Conservation (phyloP, 768 basidiomycete species). For the Agaricus subrufescens region DNA sequence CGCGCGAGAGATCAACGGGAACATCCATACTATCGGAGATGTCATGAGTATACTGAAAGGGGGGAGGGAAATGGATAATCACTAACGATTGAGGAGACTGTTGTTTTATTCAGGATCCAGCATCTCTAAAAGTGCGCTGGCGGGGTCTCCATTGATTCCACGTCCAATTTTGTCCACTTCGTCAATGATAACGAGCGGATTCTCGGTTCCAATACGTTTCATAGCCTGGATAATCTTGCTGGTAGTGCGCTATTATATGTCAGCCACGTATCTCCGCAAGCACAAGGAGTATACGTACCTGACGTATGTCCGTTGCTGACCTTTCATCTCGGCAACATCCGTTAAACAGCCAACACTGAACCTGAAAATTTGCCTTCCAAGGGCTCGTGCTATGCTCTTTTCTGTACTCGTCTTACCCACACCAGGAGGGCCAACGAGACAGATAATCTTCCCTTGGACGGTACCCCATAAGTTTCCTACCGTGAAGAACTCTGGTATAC, state of each 20-base stretch:
- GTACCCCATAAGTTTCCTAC: slow-evolving; percentile 93
- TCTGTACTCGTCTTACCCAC: slow-evolving; percentile 88
- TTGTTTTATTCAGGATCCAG: too few relatives aligned
- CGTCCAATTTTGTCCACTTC: too few relatives aligned
- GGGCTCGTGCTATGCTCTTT: slow-evolving; percentile 49
- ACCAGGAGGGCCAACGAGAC: slow-evolving; percentile 93
- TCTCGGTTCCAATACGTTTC: slow-evolving; percentile 75
- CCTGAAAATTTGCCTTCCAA: slow-evolving; percentile 90
- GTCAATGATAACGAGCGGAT: too few relatives aligned
- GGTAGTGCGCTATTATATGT: slow-evolving; percentile 63
- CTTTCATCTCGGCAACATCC: slow-evolving; percentile 32
- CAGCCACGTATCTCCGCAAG: neutral
- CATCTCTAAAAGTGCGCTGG: too few relatives aligned
- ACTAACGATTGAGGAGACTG: too few relatives aligned
- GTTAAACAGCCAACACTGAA: slow-evolving; percentile 96
- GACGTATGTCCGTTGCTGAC: too few relatives aligned
- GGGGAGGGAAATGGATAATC: slow-evolving; percentile 20
- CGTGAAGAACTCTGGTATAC: slow-evolving; percentile 65
- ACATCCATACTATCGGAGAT: slow-evolving; percentile 75
- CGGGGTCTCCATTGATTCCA: too few relatives aligned
- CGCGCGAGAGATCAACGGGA: slow-evolving; percentile 91
- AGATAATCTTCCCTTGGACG: slow-evolving; percentile 96
- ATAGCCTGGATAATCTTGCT: slow-evolving; percentile 87
- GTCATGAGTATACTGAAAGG: neutral
- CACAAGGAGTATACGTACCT: slow-evolving; percentile 48